These are phyloP conservation scores for Elsinoe arachidis DNA, from an alignment of 2,329 filamentous ascomycete species.

Conservation along the genomic window DNA sequence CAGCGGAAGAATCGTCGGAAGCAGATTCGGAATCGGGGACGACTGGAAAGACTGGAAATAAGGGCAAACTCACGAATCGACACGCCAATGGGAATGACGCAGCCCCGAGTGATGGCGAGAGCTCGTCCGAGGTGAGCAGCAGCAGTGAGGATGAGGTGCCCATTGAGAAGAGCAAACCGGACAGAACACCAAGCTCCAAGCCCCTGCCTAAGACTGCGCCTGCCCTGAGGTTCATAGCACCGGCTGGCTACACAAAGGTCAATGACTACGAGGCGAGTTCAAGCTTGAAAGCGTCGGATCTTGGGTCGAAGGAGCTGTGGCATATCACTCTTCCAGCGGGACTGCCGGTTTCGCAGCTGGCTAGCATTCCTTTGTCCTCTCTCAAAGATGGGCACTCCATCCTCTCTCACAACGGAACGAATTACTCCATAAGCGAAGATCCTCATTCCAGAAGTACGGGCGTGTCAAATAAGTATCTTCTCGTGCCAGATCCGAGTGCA, in stretches of 20 bases:
- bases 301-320: constrained; percentile 68
- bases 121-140: constrained; percentile 28
- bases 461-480: constrained; percentile 16
- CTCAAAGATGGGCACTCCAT: constrained; percentile 46
- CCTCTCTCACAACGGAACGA: constrained; percentile 54
- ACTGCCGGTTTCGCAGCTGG: constrained; percentile 58
- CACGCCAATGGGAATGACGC: constrained; percentile 16
- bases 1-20: neutral
- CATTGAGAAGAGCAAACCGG: constrained; percentile 14
- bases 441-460: constrained; percentile 11
- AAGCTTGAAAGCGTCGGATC: constrained; percentile 50
- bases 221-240: constrained; percentile 23
- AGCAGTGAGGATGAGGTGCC: constrained; percentile 28
- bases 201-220: neutral
- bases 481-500: constrained; percentile 37
- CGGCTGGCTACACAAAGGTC: constrained; percentile 39
- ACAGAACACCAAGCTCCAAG: no score
- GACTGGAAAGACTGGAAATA: no score
- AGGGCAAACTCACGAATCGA: neutral
- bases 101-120: constrained; percentile 7
- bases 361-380: constrained; percentile 55
- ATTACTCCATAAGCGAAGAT: constrained; percentile 40
- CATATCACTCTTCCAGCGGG: constrained; percentile 67
- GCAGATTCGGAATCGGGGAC: no score
- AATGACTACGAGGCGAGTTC: constrained; percentile 29